A percentile compares a stretch with the other conserved stretches of the same genome.
Evolutionary conservation across 2,329 filamentous ascomycete species (phyloP).

Genomic region (Balansia obtecta): DNA sequence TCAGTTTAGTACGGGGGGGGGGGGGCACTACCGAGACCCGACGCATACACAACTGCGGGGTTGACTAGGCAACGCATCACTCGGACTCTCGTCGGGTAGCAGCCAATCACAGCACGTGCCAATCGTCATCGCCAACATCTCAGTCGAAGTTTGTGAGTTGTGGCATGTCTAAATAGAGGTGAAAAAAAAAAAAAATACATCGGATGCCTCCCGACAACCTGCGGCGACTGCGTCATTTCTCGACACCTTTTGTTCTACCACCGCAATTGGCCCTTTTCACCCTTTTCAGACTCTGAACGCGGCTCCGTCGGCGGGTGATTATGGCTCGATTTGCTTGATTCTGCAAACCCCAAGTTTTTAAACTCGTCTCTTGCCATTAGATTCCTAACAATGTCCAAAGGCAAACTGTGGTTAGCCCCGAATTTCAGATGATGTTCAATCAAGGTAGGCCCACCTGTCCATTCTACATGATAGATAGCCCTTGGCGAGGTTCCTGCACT

Average conservation of each 20-base stretch:
- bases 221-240: too few species aligned
- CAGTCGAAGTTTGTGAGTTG: background rate
- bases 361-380: slow-evolving; percentile 94
- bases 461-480: slow-evolving; percentile 84
- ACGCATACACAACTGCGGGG: slow-evolving; percentile 1
- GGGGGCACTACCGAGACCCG: slow-evolving; percentile 3
- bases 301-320: slow-evolving; percentile 8
- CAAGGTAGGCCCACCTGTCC: slow-evolving; percentile 58
- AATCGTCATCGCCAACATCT: background rate
- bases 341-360: slow-evolving; percentile 73
- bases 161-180: background rate
- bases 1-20: slow-evolving; percentile 8
- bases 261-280: slow-evolving; percentile 24
- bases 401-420: background rate
- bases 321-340: slow-evolving; percentile 12
- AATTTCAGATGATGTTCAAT: background rate
- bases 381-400: slow-evolving; percentile 43
- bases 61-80: slow-evolving; percentile 14
- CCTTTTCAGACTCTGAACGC: slow-evolving; percentile 17
- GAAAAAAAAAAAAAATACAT: background rate
- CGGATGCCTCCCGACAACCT: too few species aligned
- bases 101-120: background rate
- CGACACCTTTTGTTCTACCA: slow-evolving; percentile 15
- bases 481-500: slow-evolving; percentile 79
- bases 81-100: background rate